phyloP scores from a whole-genome alignment of 2,329 filamentous ascomycete species.

The Chaetomiaceae sp. region DNA sequence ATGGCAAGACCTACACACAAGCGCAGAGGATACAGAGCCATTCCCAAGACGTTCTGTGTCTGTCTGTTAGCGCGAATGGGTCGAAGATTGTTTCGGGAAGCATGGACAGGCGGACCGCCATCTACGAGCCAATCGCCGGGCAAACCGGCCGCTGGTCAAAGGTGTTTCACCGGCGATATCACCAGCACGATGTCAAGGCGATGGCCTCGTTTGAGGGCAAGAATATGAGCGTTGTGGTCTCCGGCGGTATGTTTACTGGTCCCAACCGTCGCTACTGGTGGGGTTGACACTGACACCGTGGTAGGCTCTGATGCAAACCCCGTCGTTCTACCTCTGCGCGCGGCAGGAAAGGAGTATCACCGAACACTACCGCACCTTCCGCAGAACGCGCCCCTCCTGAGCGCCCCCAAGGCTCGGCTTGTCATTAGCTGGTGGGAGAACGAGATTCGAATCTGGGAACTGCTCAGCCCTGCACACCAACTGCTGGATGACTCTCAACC shows the following conservation, averaged over 20 bases:
- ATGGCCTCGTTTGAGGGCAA: conserved; percentile 85
- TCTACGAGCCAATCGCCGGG: conserved; percentile 64
- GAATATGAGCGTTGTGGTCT: conserved; percentile 78
- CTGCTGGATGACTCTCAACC: conserved; percentile 39
- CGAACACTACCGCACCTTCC: conserved; percentile 77
- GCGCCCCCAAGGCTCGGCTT: conserved; percentile 66
- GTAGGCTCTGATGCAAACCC: conserved; percentile 79
- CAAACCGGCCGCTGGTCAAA: conserved; percentile 70
- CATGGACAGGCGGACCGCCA: conserved; percentile 80
- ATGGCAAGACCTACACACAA: conserved; percentile 85
- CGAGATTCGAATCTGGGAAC: conserved; percentile 75
- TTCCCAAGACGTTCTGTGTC: conserved; percentile 80
- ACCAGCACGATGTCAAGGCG: conserved; percentile 90
- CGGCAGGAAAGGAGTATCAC: conserved; percentile 73
- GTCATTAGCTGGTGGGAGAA: conserved; percentile 90
- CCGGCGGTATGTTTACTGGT: conserved; percentile 61
- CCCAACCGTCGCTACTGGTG: neutral
- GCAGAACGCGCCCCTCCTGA: conserved; percentile 66
- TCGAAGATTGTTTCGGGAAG: conserved; percentile 80
- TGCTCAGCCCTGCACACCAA: conserved; percentile 41
- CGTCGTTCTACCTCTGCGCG: conserved; percentile 71
- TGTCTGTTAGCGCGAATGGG: conserved; percentile 77
- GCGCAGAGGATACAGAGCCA: conserved; percentile 81
- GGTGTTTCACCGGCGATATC: conserved; percentile 77
- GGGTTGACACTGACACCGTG: conserved; percentile 27